phyloP scores from a whole-genome alignment of 2,329 filamentous ascomycete species.

The Capronia coronata region DNA sequence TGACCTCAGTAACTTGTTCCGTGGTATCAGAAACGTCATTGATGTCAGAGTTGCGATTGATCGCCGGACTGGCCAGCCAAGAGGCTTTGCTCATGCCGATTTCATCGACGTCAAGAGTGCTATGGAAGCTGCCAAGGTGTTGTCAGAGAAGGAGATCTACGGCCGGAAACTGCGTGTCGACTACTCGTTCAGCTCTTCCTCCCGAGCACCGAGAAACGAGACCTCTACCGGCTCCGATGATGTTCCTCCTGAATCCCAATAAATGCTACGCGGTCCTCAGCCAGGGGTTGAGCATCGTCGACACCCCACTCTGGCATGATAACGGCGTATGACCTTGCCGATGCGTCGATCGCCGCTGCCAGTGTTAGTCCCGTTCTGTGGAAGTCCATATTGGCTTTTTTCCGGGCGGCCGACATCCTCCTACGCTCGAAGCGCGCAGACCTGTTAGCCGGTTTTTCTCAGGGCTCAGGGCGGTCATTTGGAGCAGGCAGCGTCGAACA shows the following conservation, averaged over 20 bases:
- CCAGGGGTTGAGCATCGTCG: no score
- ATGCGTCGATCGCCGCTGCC: no score
- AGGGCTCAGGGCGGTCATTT: no score
- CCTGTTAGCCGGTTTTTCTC: no score
- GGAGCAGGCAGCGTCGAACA: no score
- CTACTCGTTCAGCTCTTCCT: slow-evolving; percentile 38
- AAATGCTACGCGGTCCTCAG: not conserved
- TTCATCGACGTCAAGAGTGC: slow-evolving; percentile 65
- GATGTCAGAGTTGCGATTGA: slow-evolving; percentile 80
- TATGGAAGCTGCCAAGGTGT: slow-evolving; percentile 49
- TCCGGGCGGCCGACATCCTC: no score
- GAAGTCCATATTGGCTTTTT: no score
- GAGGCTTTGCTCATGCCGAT: slow-evolving; percentile 79
- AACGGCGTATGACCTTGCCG: no score
- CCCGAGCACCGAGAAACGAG: slow-evolving; percentile 23
- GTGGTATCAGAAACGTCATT: slow-evolving; percentile 59
- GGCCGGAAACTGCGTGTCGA: slow-evolving; percentile 61
- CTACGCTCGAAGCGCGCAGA: no score
- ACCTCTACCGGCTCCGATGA: slow-evolving; percentile 4
- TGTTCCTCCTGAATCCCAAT: not conserved
- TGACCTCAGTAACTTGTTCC: slow-evolving; percentile 73
- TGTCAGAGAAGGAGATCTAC: slow-evolving; percentile 56
- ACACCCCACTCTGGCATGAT: no score
- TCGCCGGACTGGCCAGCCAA: slow-evolving; percentile 68
- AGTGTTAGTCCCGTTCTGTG: no score